These are phyloP conservation scores for Lachnellula hyalina DNA, from an alignment of 2,329 filamentous ascomycete species.

Conservation along the genomic window DNA sequence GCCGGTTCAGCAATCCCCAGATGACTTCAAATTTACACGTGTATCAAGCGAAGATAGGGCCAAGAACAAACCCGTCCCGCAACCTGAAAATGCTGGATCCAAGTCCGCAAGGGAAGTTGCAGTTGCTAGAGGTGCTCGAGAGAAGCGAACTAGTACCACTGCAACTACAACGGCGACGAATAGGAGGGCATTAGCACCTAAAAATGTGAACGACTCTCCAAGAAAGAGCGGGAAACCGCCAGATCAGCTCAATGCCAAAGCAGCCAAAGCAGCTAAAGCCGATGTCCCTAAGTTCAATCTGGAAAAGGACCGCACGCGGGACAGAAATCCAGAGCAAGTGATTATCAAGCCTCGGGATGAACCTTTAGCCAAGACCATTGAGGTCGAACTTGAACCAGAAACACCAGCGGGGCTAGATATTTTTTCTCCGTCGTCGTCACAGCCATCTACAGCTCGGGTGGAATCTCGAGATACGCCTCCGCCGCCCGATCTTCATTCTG, in stretches of 20 bases:
- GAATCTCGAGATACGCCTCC: slow-evolving; percentile 51
- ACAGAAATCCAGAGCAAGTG: slow-evolving; percentile 14
- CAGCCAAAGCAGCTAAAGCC: slow-evolving; percentile 37
- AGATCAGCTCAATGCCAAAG: slow-evolving; percentile 34
- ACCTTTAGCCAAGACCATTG: slow-evolving; percentile 21
- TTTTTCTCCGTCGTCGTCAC: slow-evolving; percentile 46
- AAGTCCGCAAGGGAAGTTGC: slow-evolving; percentile 23
- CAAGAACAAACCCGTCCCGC: slow-evolving; percentile 7
- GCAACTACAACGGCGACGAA: not conserved
- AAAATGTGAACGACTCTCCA: slow-evolving; percentile 53
- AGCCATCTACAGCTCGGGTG: slow-evolving; percentile 32
- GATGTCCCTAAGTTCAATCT: slow-evolving; percentile 25
- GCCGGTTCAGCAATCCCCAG: slow-evolving; percentile 23
- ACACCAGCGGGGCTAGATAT: slow-evolving; percentile 38
- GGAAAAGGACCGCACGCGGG: slow-evolving; percentile 14
- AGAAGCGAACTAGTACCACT: slow-evolving; percentile 14
- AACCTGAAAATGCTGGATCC: slow-evolving; percentile 14
- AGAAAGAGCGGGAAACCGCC: slow-evolving; percentile 42
- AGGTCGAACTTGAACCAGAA: slow-evolving; percentile 30
- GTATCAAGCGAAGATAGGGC: slow-evolving; percentile 28
- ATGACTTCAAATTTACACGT: slow-evolving; percentile 24
- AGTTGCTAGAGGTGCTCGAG: slow-evolving; percentile 20
- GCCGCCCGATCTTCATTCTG: slow-evolving; percentile 51
- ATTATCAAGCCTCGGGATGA: slow-evolving; percentile 9
- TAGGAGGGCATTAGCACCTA: slow-evolving; percentile 36